Evolutionary conservation across 225 moss, liverwort and hornwort genomes (phyloP), one percentile per base, ranked within the genome.

Genomic region (Polytrichum formosum): DNA sequence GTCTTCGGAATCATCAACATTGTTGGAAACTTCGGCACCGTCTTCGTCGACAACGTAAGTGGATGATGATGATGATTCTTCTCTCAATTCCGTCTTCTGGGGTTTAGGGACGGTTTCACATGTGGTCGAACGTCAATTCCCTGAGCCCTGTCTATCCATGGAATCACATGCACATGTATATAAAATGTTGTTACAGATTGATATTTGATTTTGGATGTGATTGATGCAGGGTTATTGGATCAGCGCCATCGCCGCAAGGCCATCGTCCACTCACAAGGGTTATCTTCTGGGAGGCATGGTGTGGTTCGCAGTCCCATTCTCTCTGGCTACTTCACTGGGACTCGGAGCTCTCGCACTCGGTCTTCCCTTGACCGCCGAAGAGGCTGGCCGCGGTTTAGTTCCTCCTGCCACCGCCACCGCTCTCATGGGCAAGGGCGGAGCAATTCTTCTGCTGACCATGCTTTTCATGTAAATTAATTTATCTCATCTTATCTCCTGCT

Each of bases 1-100:
- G 90, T 93, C 64, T 96, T 96, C 62, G 93, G 93, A 37, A 76
- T 96, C 74, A 96, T 96, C 85, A 96, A 96, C 77, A 90, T 96
- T 70, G 91, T 96, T 46, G 93, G 96, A 68, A 96, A 96, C 78
- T 96, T 96, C 68, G 96, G 96, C 73, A 96, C 96, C 13, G 93
- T 96, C 26, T 96, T 96, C 54, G 90, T 96, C 29, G 96, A 96
- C 68, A 96, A 96, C 79, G 96, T 93, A 74, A 78, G 85, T 46
- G 46, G 46, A 13, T 16, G 46, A 46, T 13, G 37, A 35, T 46
- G 46, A 13, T 35, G 35, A 35, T 35, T 35, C 35, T 0, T 46
- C 16, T 46, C 46, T 46, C 13, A 46, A 46, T 46, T 46, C 46
- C 16, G 46, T 46, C 13, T 10, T 46, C 46, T 16, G 46, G 9